phyloP scores from a whole-genome alignment of 2,329 filamentous ascomycete genomes.

The Ambrosiella xylebori region DNA sequence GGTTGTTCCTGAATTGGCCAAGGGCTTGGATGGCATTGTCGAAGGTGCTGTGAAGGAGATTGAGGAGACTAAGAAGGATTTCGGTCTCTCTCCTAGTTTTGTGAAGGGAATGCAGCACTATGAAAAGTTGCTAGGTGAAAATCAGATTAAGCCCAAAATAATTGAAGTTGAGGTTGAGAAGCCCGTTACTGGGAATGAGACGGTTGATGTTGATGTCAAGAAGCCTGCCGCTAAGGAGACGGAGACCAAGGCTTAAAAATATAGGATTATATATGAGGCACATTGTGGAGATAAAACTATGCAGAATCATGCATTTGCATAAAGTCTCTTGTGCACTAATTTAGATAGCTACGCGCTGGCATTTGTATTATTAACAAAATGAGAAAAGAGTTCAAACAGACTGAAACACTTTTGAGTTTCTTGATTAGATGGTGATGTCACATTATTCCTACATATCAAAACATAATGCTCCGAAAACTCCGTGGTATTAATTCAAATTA shows the following conservation, averaged over 20 bases:
- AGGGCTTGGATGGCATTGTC: conserved; percentile 24
- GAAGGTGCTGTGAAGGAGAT: conserved; percentile 18
- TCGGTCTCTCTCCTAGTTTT: no score
- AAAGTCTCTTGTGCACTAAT: no score
- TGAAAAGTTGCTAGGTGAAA: conserved; percentile 10
- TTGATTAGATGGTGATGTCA: not conserved
- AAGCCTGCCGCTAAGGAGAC: not conserved
- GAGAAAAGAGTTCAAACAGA: no score
- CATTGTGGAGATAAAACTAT: no score
- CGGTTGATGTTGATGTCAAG: not conserved
- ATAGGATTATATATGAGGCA: no score
- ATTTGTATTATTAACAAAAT: no score
- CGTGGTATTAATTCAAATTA: conserved; percentile 22
- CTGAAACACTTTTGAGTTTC: not conserved
- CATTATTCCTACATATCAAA: not conserved
- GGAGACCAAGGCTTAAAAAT: not conserved
- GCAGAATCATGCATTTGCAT: no score
- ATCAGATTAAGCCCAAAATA: conserved; percentile 6
- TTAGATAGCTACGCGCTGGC: no score
- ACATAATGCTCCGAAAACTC: not conserved
- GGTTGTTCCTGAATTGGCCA: conserved; percentile 23
- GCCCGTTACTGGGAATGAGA: not conserved
- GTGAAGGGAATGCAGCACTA: conserved; percentile 16
- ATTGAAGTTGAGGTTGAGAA: not conserved
- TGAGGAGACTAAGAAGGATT: conserved; percentile 17